Evolutionary conservation across 2,329 filamentous ascomycete genomes (phyloP), one percentile per base, ranked within the genome.

Genomic region (Aspergillus viridinutans): DNA sequence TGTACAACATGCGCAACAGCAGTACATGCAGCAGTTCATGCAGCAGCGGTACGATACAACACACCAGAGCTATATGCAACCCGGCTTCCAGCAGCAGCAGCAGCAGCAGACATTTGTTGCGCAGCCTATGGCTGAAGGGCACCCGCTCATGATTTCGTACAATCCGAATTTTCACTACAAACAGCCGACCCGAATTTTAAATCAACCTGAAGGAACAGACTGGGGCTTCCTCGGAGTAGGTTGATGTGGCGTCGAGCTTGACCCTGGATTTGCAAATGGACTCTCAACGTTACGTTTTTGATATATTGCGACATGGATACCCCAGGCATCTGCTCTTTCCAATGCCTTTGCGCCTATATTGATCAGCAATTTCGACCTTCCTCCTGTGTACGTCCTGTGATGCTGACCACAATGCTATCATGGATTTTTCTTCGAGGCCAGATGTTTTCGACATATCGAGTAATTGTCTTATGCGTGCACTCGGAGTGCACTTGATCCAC

Each of bases 171-270:
- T 67, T 56, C 64, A 70, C 55, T 73, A 69, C 55, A 74, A 74
- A 58, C 58, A 65, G 60, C 66, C 64, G 29, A 56, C 67, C 49
- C 69, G 70, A 51, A 65, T 74, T 29, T 62, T 74, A 56, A 71
- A 72, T 53, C 72, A 73, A 61, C 66, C 71, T 55, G 73, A 74
- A 58, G 73, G 72, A 58, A 74, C 72, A 52, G 72, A 75, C 65
- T 75, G 72, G 72, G 64, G 67, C 6, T 75, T 74, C 63, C 61
- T 75, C 57, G 72, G 73, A 42, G 69, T 73, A 55, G 71, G 72
- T 29, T 74, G 63, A 72, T 28, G 14, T 25, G 29, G 10, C 12
- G 12, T 14, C 43, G 14, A 26, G 20, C 23, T n/a, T 23, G 35
- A 42, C 9, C 12, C 49, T 26, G 29, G 17, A 25, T 42, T 25